Percentiles rank a stretch among this genome's conserved stretches.
Conservation (phyloP, 2,329 filamentous ascomycete species). For the Sporothrix euskadiensis region DNA sequence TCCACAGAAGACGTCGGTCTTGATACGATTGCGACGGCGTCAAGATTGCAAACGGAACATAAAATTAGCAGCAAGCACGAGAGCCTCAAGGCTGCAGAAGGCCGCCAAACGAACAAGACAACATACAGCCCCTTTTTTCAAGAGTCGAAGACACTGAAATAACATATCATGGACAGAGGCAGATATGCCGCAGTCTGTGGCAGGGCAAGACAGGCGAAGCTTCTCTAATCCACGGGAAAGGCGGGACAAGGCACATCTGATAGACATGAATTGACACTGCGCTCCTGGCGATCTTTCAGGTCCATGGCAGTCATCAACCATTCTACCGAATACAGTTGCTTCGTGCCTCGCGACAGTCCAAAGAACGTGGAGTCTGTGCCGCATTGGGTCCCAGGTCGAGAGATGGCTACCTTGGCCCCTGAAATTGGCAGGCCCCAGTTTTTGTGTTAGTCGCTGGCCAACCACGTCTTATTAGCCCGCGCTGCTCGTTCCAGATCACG, state of each 20-base stretch:
- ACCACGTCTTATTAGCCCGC: neutral
- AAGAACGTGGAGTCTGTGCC: slow-evolving; percentile 10
- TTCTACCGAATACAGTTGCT: neutral
- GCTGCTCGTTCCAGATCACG: slow-evolving; percentile 20
- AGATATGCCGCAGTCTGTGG: neutral
- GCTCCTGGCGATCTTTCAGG: neutral
- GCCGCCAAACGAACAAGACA: neutral
- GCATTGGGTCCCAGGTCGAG: slow-evolving; percentile 10
- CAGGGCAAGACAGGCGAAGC: neutral
- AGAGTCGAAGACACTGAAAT: neutral
- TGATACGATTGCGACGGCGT: neutral
- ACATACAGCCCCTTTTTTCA: neutral
- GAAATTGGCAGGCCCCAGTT: neutral
- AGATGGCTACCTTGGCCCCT: neutral
- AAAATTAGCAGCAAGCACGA: neutral
- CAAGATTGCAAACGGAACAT: neutral
- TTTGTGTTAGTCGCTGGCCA: neutral
- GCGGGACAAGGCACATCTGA: slow-evolving; percentile 12
- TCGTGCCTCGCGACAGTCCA: neutral
- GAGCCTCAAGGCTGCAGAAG: neutral
- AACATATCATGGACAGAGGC: neutral
- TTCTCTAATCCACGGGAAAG: neutral
- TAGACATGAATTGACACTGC: neutral
- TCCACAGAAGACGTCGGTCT: neutral
- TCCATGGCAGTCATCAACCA: neutral